phyloP scores from a whole-genome alignment of 139 green algal species.

The Chlorella sp. region DNA sequence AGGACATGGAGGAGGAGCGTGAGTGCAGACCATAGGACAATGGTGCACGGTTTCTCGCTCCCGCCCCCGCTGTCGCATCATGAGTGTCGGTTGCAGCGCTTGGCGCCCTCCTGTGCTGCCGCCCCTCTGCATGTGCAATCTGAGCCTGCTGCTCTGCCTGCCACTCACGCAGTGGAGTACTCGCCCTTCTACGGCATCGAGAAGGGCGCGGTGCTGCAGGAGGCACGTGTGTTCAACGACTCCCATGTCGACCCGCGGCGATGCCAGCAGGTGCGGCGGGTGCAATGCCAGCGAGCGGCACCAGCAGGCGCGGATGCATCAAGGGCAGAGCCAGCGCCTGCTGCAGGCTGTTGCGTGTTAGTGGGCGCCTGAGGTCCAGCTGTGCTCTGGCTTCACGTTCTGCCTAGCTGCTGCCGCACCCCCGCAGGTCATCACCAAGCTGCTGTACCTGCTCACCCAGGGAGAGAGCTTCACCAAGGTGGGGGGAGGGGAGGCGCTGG shows the following conservation, averaged over 20 bases:
- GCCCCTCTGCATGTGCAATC: too few species aligned
- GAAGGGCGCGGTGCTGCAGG: constrained; percentile 98
- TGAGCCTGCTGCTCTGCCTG: constrained; percentile 78
- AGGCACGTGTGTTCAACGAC: constrained; percentile 96
- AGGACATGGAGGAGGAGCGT: constrained; percentile 96
- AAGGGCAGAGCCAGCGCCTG: too few species aligned
- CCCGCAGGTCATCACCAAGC: constrained; percentile 96
- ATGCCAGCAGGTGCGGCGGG: constrained; percentile 80
- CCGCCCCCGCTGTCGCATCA: too few species aligned
- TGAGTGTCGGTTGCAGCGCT: too few species aligned
- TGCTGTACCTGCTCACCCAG: constrained; percentile 98
- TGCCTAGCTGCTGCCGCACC: too few species aligned
- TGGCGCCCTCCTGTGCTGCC: too few species aligned
- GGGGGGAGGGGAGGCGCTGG: not conserved
- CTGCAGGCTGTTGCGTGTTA: too few species aligned
- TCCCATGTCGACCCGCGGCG: constrained; percentile 90
- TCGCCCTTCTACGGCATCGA: constrained; percentile 99
- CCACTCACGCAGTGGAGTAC: constrained; percentile 88
- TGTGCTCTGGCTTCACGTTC: too few species aligned
- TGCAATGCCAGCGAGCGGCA: too few species aligned
- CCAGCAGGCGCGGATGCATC: too few species aligned
- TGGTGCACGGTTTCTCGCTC: not conserved
- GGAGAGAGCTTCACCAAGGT: constrained; percentile 99
- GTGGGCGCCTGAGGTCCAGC: too few species aligned
- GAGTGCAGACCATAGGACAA: constrained; percentile 28